A percentile compares a stretch with the other conserved stretches of the same genome.
phyloP scores from a whole-genome alignment of 805 yeast genomes.

The Ogataea thermomethanolica region DNA sequence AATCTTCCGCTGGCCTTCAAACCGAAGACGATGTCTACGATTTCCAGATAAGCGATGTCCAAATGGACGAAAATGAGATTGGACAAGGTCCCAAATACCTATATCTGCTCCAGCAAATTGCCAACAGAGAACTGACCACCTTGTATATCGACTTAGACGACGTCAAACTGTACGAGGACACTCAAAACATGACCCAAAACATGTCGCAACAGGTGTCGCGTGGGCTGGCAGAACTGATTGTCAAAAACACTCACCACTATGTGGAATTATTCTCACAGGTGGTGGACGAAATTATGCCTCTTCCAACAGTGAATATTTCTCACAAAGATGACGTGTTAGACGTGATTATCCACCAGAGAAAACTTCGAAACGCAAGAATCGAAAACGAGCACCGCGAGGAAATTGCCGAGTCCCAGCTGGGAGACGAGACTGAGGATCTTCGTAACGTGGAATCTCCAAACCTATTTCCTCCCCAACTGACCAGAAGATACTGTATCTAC shows the following conservation, averaged over 20 bases:
- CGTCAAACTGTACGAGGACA: slow-evolving; percentile 62
- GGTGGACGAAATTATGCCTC: slow-evolving; percentile 81
- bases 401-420: slow-evolving; percentile 41
- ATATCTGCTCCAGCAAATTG: slow-evolving; percentile 68
- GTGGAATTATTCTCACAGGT: slow-evolving; percentile 71
- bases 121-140: slow-evolving; percentile 75
- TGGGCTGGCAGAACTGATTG: slow-evolving; percentile 52
- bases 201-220: slow-evolving; percentile 16
- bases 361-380: slow-evolving; percentile 71
- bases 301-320: slow-evolving; percentile 74
- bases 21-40: slow-evolving; percentile 35
- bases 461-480: slow-evolving; percentile 79
- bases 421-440: slow-evolving; percentile 18
- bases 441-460: slow-evolving; percentile 35
- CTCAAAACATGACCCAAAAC: slow-evolving; percentile 23
- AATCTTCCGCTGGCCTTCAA: slow-evolving; percentile 33
- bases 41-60: slow-evolving; percentile 31
- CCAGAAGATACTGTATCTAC: slow-evolving; percentile 82
- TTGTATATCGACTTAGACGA: slow-evolving; percentile 82
- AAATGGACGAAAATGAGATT: slow-evolving; percentile 25
- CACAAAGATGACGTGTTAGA: slow-evolving; percentile 90
- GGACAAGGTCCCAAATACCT: slow-evolving; percentile 67
- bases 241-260: slow-evolving; percentile 74
- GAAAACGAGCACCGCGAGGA: slow-evolving; percentile 67
- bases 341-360: slow-evolving; percentile 87